Percentiles rank a stretch among this genome's conserved stretches.
Evolutionary conservation across 371 early-diverging fungal genomes (phyloP).

Genomic region (Actinomucor elegans): DNA sequence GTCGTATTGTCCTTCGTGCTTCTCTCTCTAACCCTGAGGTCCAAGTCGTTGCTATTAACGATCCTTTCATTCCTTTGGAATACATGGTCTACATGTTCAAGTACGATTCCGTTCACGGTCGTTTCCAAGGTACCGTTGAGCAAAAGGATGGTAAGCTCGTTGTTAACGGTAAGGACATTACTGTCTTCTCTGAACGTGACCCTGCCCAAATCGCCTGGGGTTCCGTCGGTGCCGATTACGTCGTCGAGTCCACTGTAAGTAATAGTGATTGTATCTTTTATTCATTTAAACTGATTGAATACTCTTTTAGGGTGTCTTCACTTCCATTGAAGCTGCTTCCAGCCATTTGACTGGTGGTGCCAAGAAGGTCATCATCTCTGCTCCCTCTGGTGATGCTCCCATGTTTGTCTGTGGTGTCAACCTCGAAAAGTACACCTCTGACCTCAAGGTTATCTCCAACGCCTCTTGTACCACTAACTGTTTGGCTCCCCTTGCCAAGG

Average conservation of each 20-base stretch:
- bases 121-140: conserved; percentile 78
- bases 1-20: conserved; percentile 96
- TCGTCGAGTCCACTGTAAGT: conserved; percentile 37
- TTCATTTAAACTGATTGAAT: conserved; percentile 74
- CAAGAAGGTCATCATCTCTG: conserved; percentile 98
- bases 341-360: conserved; percentile 89
- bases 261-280: background rate
- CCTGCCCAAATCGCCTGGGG: conserved; percentile 95
- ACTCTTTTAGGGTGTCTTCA: conserved; percentile 91
- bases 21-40: conserved; percentile 71
- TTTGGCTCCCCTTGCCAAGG: conserved; percentile 98
- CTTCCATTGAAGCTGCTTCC: conserved; percentile 82
- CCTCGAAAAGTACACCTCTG: conserved; percentile 83
- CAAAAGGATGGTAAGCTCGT: conserved; percentile 81
- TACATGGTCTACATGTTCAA: conserved; percentile 97
- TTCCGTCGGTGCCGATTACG: conserved; percentile 81
- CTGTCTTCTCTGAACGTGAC: conserved; percentile 67
- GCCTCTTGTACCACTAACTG: conserved; percentile 99
- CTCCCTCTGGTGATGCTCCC: conserved; percentile 91
- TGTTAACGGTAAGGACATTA: conserved; percentile 81
- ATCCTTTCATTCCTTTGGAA: conserved; percentile 95
- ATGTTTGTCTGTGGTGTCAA: conserved; percentile 96
- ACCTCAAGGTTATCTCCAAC: conserved; percentile 92
- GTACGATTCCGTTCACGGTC: conserved; percentile 98
- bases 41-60: conserved; percentile 95